Evolutionary conservation across 495 filamentous ascomycete species (phyloP).

Genomic region (Penicillium roqueforti): DNA sequence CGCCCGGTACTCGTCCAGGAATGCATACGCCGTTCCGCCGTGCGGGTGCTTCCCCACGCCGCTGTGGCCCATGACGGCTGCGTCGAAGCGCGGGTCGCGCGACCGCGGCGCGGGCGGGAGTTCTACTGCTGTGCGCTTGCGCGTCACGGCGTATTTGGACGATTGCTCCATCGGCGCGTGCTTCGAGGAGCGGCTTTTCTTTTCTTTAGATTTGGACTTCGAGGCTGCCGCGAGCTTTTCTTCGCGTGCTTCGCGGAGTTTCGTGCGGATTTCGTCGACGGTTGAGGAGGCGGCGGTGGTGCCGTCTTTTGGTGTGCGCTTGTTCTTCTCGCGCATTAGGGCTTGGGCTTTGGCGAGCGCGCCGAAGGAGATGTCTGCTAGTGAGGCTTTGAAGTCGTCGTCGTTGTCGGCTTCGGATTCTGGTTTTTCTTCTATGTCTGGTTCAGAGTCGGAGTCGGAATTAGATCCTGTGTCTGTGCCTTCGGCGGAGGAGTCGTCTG

Average conservation of each 20-base stretch:
- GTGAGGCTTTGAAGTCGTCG: constrained; percentile 38
- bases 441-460: constrained; percentile 16
- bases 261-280: constrained; percentile 37
- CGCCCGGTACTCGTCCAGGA: constrained; percentile 79
- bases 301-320: constrained; percentile 20
- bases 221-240: constrained; percentile 31
- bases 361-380: constrained; percentile 71
- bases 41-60: constrained; percentile 29
- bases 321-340: constrained; percentile 48
- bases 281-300: constrained; percentile 24
- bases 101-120: constrained; percentile 36
- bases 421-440: constrained; percentile 14
- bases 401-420: constrained; percentile 20
- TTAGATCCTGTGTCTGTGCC: constrained; percentile 21
- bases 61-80: constrained; percentile 40
- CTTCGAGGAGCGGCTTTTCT: constrained; percentile 62
- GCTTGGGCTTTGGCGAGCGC: constrained; percentile 81
- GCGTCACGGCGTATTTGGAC: constrained; percentile 75
- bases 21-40: constrained; percentile 69
- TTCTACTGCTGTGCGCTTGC: constrained; percentile 68
- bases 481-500: constrained; percentile 13
- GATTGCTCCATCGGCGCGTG: constrained; percentile 80
- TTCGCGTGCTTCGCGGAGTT: constrained; percentile 35
- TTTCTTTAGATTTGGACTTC: constrained; percentile 37
- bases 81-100: constrained; percentile 88